A percentile compares a stretch with the other conserved stretches of the same genome.
Evolutionary conservation across 495 filamentous ascomycete species (phyloP).

Genomic region (Rusavskia elegans): DNA sequence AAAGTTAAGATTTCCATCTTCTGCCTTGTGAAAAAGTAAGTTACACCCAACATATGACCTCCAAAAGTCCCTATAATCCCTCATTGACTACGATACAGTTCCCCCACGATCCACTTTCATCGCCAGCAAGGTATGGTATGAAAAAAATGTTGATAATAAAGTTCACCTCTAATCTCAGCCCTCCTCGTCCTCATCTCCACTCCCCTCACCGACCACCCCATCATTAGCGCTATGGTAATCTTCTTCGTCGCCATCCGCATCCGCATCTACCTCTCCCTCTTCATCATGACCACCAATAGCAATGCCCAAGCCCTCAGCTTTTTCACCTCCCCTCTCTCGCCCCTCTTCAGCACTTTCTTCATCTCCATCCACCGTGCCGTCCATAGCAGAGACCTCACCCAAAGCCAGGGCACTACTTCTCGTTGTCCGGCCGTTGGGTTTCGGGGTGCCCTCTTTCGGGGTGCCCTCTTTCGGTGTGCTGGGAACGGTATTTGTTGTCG

Average conservation of each 20-base stretch:
- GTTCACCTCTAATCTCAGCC: too few species aligned
- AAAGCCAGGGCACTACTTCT: slow-evolving; percentile 2
- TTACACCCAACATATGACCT: too few species aligned
- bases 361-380: background rate
- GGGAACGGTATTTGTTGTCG: background rate
- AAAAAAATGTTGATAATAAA: too few species aligned
- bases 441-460: background rate
- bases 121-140: too few species aligned
- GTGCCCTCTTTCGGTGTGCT: background rate
- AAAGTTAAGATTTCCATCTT: too few species aligned
- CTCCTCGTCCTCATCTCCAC: slow-evolving; percentile 9
- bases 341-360: slow-evolving; percentile 3
- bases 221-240: slow-evolving; percentile 2
- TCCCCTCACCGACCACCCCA: slow-evolving; percentile 2
- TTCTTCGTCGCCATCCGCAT: slow-evolving; percentile 6
- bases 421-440: slow-evolving; percentile 1
- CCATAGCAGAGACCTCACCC: slow-evolving; percentile 1
- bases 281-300: background rate
- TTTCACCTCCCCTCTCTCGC: slow-evolving; percentile 6
- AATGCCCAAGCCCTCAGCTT: background rate
- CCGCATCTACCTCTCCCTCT: slow-evolving; percentile 5
- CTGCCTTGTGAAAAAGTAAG: too few species aligned
- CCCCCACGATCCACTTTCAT: too few species aligned
- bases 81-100: too few species aligned
- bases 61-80: too few species aligned